These are phyloP conservation scores for Vicia villosa DNA, from an alignment of 306 rosid species.

Conservation along the genomic window DNA sequence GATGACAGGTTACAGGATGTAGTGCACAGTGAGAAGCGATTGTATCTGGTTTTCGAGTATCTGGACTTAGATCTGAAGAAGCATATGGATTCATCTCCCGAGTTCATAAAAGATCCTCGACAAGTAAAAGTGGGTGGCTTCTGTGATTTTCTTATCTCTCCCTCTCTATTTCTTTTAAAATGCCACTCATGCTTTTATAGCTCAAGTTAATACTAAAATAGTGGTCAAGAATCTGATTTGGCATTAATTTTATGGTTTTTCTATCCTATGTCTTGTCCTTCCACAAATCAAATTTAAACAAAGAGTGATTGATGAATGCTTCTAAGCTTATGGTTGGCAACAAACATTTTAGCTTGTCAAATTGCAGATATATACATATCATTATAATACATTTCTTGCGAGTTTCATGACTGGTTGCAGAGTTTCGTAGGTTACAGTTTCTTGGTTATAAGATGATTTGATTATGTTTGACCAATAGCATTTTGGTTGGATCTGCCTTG, in stretches of 20 bases:
- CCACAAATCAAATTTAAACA: conserved; percentile 3
- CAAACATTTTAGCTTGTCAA: too few species aligned
- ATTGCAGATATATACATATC: too few species aligned
- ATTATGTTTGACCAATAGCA: neutral
- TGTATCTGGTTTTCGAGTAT: conserved; percentile 94
- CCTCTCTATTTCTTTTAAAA: neutral
- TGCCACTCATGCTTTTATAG: neutral
- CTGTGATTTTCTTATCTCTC: conserved; percentile 17
- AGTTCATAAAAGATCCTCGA: conserved; percentile 76
- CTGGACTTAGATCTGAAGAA: conserved; percentile 98
- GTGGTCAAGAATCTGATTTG: neutral
- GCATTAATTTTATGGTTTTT: neutral
- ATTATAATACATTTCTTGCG: neutral
- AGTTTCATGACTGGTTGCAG: conserved; percentile 13
- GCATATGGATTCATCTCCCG: conserved; percentile 98
- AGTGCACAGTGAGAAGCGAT: conserved; percentile 88
- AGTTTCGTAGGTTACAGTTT: neutral
- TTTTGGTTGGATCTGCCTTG: conserved; percentile 28
- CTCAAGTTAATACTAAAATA: neutral
- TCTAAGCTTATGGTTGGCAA: too few species aligned
- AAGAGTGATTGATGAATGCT: too few species aligned
- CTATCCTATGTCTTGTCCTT: conserved; percentile 18
- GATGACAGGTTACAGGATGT: conserved; percentile 84
- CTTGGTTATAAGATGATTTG: conserved; percentile 9
- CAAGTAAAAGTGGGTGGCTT: conserved; percentile 74